Evolutionary conservation across 2,329 filamentous ascomycete genomes (phyloP).

Genomic region (Periconia digitata): DNA sequence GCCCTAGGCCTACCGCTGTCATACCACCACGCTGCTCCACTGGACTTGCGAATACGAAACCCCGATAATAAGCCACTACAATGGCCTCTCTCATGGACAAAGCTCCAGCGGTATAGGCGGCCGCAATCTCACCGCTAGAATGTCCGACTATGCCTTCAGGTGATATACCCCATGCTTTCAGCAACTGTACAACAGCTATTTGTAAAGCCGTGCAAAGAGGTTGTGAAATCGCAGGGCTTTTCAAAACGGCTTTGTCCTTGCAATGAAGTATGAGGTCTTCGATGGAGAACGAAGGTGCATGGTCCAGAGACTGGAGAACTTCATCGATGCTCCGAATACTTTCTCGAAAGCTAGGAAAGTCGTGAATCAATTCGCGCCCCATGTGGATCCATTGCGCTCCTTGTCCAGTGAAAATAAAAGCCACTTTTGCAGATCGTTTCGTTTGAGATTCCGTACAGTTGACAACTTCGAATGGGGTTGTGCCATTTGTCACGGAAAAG

Average conservation of each 20-base stretch:
- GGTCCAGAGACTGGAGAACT: conserved; percentile 11
- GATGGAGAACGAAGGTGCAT: conserved; percentile 15
- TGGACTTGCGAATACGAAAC: conserved; percentile 5
- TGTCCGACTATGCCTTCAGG: conserved; percentile 36
- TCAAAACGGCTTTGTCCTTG: conserved; percentile 7
- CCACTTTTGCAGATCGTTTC: too few species aligned
- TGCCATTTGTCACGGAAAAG: neutral
- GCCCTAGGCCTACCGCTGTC: conserved; percentile 3
- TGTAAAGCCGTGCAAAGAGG: conserved; percentile 28
- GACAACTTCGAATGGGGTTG: neutral
- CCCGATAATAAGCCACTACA: conserved; percentile 19
- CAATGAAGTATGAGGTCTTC: too few species aligned
- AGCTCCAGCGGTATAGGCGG: conserved; percentile 38
- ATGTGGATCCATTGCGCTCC: conserved; percentile 28
- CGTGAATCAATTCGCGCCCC: conserved; percentile 8
- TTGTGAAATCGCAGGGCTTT: conserved; percentile 6
- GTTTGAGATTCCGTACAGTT: neutral
- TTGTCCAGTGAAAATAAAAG: conserved; percentile 30
- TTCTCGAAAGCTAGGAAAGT: conserved; percentile 5
- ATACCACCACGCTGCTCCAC: conserved; percentile 3
- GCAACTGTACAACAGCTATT: conserved; percentile 18
- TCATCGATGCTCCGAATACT: neutral
- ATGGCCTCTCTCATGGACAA: conserved; percentile 22
- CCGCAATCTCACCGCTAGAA: conserved; percentile 47
- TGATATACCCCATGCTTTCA: conserved; percentile 9